These are phyloP conservation scores for Diatrype stigma DNA, from an alignment of 2,329 filamentous ascomycete species.

Conservation along the genomic window DNA sequence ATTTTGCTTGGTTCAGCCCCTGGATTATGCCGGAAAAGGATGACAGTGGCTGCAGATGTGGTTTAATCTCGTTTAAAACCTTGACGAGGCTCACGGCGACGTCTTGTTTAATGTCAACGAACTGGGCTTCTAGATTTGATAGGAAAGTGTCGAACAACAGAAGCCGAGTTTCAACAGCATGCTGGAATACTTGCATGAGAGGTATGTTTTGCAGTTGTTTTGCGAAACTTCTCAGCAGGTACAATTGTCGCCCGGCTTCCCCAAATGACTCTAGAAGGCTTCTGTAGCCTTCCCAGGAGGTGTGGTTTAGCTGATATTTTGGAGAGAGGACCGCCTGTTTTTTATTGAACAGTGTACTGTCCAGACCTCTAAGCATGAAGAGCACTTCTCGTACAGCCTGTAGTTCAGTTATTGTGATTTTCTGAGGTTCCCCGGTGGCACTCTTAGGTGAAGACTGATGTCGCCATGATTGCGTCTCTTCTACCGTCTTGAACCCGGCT, in stretches of 20 bases:
- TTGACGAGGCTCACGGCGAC: conserved; percentile 63
- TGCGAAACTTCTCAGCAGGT: conserved; percentile 41
- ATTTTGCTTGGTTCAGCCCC: conserved; percentile 46
- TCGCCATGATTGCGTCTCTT: conserved; percentile 46
- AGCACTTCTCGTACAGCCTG: conserved; percentile 72
- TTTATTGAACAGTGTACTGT: conserved; percentile 64
- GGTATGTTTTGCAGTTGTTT: conserved; percentile 44
- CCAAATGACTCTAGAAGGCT: conserved; percentile 44
- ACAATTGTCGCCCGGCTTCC: conserved; percentile 42
- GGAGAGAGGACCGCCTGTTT: conserved; percentile 33
- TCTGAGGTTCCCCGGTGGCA: conserved; percentile 28
- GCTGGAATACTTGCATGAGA: conserved; percentile 68
- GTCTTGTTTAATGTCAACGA: conserved; percentile 50
- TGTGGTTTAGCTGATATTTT: conserved; percentile 42
- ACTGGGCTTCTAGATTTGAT: conserved; percentile 55
- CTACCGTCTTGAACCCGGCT: conserved; percentile 31
- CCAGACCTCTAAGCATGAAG: conserved; percentile 79
- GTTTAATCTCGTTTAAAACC: conserved; percentile 54
- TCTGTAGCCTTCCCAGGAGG: conserved; percentile 47
- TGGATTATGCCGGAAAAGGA: conserved; percentile 59
- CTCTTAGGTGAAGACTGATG: conserved; percentile 21
- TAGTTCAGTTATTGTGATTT: conserved; percentile 60
- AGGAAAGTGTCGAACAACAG: conserved; percentile 54
- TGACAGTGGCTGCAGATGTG: conserved; percentile 50
- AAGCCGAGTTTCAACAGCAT: conserved; percentile 56